phyloP scores from a whole-genome alignment of 2,329 filamentous ascomycete species.

The Neofusicoccum sp. region DNA sequence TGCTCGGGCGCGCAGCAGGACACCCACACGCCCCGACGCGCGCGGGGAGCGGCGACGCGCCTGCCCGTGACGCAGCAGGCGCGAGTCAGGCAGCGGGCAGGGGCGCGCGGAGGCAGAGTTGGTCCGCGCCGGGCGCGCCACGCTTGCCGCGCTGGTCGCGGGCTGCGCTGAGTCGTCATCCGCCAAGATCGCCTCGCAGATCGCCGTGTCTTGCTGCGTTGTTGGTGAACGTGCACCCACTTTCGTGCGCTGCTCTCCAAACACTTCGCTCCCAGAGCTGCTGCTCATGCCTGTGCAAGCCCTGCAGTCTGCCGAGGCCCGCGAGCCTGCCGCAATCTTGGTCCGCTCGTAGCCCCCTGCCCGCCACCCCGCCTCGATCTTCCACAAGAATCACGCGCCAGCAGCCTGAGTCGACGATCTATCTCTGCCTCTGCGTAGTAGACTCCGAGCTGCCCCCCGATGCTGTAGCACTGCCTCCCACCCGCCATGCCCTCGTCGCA shows the following conservation, averaged over 20 bases:
- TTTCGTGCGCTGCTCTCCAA: background rate
- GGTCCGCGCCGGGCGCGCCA: background rate
- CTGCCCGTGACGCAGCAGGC: background rate
- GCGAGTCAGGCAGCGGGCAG: background rate
- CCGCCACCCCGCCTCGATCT: conserved; percentile 10
- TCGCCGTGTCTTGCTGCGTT: conserved; percentile 1
- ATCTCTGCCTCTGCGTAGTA: background rate
- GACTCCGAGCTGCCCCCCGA: background rate
- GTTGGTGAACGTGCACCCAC: conserved; percentile 12
- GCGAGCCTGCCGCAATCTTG: conserved; percentile 2
- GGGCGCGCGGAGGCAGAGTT: background rate
- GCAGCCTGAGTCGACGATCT: background rate
- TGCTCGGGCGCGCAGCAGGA: background rate
- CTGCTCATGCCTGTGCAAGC: conserved; percentile 7
- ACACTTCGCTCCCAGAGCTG: background rate
- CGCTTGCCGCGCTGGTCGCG: no score
- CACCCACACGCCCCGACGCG: background rate
- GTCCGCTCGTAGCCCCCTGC: background rate
- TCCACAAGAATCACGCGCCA: conserved; percentile 3
- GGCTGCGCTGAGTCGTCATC: conserved; percentile 6
- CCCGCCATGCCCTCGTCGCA: conserved; percentile 22
- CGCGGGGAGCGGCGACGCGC: conserved; percentile 7
- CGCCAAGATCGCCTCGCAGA: conserved; percentile 4
- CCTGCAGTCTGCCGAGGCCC: background rate
- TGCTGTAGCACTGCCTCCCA: conserved; percentile 4